Evolutionary conservation across 441 rosid genomes (phyloP), one percentile per base, ranked within the genome.

Genomic region (Adansonia grandidieri): DNA sequence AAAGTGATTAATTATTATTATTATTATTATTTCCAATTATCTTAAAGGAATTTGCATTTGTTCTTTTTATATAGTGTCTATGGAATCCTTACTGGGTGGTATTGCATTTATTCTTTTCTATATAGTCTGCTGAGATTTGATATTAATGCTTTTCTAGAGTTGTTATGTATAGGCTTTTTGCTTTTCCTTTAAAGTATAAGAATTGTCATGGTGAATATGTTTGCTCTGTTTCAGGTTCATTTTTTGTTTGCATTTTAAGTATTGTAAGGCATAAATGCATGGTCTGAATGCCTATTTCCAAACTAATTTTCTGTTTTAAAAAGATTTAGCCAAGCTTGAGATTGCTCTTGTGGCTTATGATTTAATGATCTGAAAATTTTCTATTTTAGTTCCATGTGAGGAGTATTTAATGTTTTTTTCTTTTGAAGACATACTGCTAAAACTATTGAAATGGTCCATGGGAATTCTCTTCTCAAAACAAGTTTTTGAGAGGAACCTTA

Each of bases 141-240:
- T 13, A 24, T 47, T 69, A 69, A 14, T 68, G 56, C 32, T 68
- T 65, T 65, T 17, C 13, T 69, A 45, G 72, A 47, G 53, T 69
- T 51, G 5, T 51, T 71, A 71, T 1, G 1, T 5, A 70, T 47
- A n/a, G n/a, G n/a, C 40, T 28, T 28, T 28, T 28, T 28, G 32
- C 28, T 44, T 62, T 24, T 62, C 9, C 17, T 62, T 62, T 11
- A 62, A 48, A 11, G 66, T 28, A 32, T 62, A 28, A 11, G 42
- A 24, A 24, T 24, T 71, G 40, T 71, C 19, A 24, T 51, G 58
- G 47, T 51, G 40, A 24, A 24, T 42, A 44, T 71, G 47, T 53
- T 71, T 32, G 10, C 44, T 50, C 22, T 20, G 60, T 48, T 51
- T 24, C 15, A 28, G 45, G 44, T 15, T 32, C 19, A 0, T 28